These are phyloP conservation scores for Yamadazyma pseudoaaseri DNA, from an alignment of 1,139 yeast species.

Conservation along the genomic window DNA sequence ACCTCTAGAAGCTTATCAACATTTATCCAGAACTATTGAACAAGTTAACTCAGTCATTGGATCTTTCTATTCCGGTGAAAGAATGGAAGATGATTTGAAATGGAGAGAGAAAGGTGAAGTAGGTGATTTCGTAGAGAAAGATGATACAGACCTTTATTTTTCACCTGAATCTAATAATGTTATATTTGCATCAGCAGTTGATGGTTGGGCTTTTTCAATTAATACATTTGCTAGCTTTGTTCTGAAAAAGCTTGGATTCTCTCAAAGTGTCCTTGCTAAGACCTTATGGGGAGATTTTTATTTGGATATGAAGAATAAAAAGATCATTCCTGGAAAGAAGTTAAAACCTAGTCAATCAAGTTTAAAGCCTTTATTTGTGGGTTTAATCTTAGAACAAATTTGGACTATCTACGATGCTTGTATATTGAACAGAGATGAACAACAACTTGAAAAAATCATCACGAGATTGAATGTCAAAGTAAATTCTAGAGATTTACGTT, in stretches of 20 bases:
- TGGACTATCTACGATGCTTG: slow-evolving; percentile 89
- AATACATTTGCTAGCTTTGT: slow-evolving; percentile 87
- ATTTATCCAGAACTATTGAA: slow-evolving; percentile 74
- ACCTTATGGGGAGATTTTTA: slow-evolving; percentile 97
- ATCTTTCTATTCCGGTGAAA: slow-evolving; percentile 87
- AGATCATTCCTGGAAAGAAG: slow-evolving; percentile 62
- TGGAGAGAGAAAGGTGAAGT: slow-evolving; percentile 69
- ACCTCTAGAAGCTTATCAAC: slow-evolving; percentile 83
- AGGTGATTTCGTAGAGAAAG: slow-evolving; percentile 68
- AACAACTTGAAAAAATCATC: slow-evolving; percentile 72
- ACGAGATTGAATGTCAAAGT: slow-evolving; percentile 67
- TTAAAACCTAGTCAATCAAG: slow-evolving; percentile 47
- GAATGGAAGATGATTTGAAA: slow-evolving; percentile 84
- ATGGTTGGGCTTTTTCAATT: slow-evolving; percentile 97
- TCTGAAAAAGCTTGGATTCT: slow-evolving; percentile 82
- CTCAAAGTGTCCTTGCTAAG: slow-evolving; percentile 72
- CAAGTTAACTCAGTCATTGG: slow-evolving; percentile 96
- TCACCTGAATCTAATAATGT: slow-evolving; percentile 90
- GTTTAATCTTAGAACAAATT: slow-evolving; percentile 81
- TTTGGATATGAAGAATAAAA: slow-evolving; percentile 86
- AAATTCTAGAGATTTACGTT: slow-evolving; percentile 71
- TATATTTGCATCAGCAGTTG: slow-evolving; percentile 89
- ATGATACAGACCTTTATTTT: slow-evolving; percentile 84
- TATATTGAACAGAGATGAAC: slow-evolving; percentile 63
- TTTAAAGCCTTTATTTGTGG: slow-evolving; percentile 81